phyloP scores from a whole-genome alignment of 257 asterid species.

The Fraxinus pennsylvanica region DNA sequence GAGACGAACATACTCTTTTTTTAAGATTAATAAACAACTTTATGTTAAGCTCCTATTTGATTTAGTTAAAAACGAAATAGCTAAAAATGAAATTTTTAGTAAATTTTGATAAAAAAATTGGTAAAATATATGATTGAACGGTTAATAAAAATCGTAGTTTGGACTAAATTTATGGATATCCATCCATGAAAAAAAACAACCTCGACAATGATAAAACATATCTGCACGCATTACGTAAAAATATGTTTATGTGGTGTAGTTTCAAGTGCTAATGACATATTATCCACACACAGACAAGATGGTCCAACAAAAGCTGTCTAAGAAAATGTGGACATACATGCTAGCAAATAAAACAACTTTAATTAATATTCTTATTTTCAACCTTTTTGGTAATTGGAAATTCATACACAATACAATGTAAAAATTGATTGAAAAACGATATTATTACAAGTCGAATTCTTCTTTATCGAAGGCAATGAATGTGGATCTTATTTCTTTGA shows the following conservation, averaged over 20 bases:
- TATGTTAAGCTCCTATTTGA: no score
- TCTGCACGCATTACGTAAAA: neutral
- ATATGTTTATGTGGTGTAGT: conserved; percentile 7
- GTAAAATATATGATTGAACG: no score
- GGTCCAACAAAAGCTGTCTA: neutral
- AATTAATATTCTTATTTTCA: neutral
- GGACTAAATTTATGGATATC: neutral
- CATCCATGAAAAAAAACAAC: neutral
- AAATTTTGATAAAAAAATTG: no score
- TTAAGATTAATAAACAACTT: no score
- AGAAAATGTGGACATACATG: neutral
- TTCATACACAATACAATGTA: neutral
- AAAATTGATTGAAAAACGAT: neutral
- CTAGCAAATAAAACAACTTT: neutral
- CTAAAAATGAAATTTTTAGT: no score
- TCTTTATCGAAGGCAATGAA: neutral
- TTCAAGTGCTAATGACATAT: neutral
- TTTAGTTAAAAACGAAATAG: no score
- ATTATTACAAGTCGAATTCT: neutral
- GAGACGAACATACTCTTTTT: no score
- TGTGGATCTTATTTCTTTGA: neutral
- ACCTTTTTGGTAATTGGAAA: neutral
- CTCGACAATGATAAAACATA: neutral
- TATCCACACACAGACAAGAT: conserved; percentile 28
- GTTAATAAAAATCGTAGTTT: no score